A percentile compares a stretch with the other conserved stretches of the same genome.
phyloP scores from a whole-genome alignment of 805 yeast species.

The Pichia sporocuriosa region DNA sequence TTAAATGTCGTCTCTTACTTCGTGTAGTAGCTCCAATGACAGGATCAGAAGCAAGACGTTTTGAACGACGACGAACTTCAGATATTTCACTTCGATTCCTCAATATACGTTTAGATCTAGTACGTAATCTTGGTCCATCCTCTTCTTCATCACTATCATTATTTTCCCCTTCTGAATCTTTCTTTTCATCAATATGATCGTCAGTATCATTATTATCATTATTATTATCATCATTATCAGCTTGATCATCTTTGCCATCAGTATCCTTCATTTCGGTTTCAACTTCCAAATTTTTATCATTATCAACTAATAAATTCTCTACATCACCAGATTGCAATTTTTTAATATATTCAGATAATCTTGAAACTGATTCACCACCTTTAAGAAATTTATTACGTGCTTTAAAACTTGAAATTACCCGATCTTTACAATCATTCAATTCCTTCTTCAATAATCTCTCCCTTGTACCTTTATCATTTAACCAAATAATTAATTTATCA shows the following conservation, averaged over 20 bases:
- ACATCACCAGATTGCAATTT: conserved; percentile 30
- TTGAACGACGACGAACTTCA: neutral
- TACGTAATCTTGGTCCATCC: conserved; percentile 18
- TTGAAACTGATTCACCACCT: conserved; percentile 35
- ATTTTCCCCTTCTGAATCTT: conserved; percentile 15
- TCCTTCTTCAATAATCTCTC: conserved; percentile 65
- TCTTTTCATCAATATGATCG: conserved; percentile 16
- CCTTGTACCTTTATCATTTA: conserved; percentile 68
- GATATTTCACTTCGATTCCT: conserved; percentile 2
- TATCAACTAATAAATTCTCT: conserved; percentile 25
- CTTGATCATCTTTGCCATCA: conserved; percentile 9
- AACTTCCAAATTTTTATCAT: conserved; percentile 19
- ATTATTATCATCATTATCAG: conserved; percentile 4
- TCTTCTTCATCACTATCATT: conserved; percentile 32
- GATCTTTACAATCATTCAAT: conserved; percentile 43
- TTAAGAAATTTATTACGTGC: conserved; percentile 53
- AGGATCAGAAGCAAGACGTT: conserved; percentile 19
- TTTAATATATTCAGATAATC: conserved; percentile 34
- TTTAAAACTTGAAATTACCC: conserved; percentile 46
- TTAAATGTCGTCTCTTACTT: conserved; percentile 14
- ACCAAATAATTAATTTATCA: conserved; percentile 51
- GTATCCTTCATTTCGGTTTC: neutral
- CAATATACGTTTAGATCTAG: conserved; percentile 8
- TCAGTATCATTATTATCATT: conserved; percentile 32
- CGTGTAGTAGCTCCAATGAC: conserved; percentile 6